A percentile compares a stretch with the other conserved stretches of the same genome.
Evolutionary conservation across 2,329 filamentous ascomycete species (phyloP).

Genomic region (Sclerotinia sclerotiorum): DNA sequence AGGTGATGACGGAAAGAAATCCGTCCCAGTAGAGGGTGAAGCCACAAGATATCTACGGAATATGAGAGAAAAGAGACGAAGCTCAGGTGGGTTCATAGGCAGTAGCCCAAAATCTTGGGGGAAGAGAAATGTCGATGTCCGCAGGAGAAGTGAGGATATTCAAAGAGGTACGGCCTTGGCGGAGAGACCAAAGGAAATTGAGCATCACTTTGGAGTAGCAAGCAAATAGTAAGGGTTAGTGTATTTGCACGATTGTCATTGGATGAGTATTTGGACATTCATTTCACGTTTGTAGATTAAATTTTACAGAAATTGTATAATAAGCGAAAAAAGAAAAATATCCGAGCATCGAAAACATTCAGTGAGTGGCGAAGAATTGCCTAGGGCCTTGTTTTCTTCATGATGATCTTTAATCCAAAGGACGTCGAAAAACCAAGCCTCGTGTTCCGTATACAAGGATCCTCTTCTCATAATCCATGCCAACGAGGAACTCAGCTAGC

Average conservation of each 20-base stretch:
- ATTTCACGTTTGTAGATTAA: not conserved
- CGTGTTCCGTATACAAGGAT: not conserved
- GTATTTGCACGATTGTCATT: not conserved
- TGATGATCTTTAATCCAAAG: not conserved
- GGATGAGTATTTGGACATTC: not conserved
- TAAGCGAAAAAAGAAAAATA: not conserved
- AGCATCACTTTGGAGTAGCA: conserved; percentile 2
- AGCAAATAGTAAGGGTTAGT: not conserved
- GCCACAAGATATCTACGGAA: conserved; percentile 20
- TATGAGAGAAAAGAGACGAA: conserved; percentile 15
- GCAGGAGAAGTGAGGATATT: not conserved
- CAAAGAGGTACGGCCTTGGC: not conserved
- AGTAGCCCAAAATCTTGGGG: not conserved
- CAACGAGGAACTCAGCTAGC: not conserved
- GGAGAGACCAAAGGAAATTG: not conserved
- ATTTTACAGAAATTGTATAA: not conserved
- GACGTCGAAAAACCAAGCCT: not conserved
- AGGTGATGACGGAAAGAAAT: not conserved
- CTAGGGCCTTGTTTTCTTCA: not conserved
- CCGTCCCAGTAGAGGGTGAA: conserved; percentile 4
- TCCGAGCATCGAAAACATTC: not conserved
- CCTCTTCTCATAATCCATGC: no score
- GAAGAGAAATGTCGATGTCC: not conserved
- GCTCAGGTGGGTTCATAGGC: conserved; percentile 1
- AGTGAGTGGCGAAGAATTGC: not conserved